Evolutionary conservation across 768 basidiomycete genomes (phyloP).

Genomic region (Suillus bovinus): DNA sequence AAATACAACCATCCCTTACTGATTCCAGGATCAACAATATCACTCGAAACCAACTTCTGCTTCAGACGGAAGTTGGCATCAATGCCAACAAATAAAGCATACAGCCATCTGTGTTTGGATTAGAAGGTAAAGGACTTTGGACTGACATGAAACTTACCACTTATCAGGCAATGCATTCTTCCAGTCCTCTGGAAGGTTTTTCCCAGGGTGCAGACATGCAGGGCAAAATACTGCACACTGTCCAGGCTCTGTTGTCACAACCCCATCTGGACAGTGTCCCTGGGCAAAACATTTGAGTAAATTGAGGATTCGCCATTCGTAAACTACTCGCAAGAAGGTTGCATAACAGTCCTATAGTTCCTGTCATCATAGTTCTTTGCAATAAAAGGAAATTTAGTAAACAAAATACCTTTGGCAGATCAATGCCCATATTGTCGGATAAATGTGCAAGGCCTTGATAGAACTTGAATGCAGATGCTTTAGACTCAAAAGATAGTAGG

Average conservation of each 20-base stretch:
- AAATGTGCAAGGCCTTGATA: constrained; percentile 23
- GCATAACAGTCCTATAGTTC: not conserved
- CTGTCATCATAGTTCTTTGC: too few relatives aligned
- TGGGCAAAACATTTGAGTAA: not conserved
- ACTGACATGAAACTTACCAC: not conserved
- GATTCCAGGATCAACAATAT: constrained; percentile 19
- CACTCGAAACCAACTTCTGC: constrained; percentile 15
- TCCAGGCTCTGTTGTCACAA: not conserved
- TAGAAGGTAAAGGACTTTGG: not conserved
- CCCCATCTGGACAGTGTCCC: not conserved
- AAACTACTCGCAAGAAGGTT: not conserved
- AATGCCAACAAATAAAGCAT: not conserved
- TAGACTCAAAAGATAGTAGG: constrained; percentile 17
- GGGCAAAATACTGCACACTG: constrained; percentile 5
- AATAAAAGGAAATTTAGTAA: too few relatives aligned
- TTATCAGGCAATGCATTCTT: not conserved
- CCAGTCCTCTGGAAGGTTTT: constrained; percentile 10
- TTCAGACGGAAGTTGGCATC: constrained; percentile 23
- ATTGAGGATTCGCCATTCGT: not conserved
- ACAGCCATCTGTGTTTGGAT: constrained; percentile 7
- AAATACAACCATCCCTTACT: constrained; percentile 23
- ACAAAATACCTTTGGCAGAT: not conserved
- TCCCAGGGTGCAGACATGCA: constrained; percentile 10
- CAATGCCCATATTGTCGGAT: constrained; percentile 27
- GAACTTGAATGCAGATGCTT: constrained; percentile 19